Evolutionary conservation across 306 rosid species (phyloP), one percentile per base, ranked within the genome.

Genomic region (Sesbania bispinosa): DNA sequence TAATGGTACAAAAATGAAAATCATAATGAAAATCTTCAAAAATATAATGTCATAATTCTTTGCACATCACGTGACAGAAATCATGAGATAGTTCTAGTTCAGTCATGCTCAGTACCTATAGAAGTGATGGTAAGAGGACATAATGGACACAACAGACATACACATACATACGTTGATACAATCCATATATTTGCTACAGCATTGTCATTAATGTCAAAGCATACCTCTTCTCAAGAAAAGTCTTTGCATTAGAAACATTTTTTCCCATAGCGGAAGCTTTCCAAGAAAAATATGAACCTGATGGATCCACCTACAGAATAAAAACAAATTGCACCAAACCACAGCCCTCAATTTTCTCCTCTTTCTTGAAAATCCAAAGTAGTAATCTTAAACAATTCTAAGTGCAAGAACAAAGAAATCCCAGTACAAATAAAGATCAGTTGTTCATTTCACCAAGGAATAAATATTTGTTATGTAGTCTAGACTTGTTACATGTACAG

Each of bases 201-300:
- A 43, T 11, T 58, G 42, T 24, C 52, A 61, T 4, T 19, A 45
- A 61, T 53, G 69, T 59, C 24, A 65, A 47, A 58, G 46, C 52
- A 24, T 88, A 91, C 97, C 99, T 94, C 81, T 94, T 94, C 83
- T 94, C 99, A n/a, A 94, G 94, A 76, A 91, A 94, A n/a, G 96
- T 94, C 79, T 94, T 94, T 21, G 96, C 93, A 67, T 91, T 91
- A 32, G 99, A 94, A 73, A 94, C 97, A 83, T 94, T 94, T 75
- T 94, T 94, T 67, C 99, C 99, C 99, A 91, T 91, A 53, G 97
- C 99, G 13, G 96, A 94, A 39, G 99, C 97, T 75, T 94, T 91
- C 97, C 99, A 94, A 16, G 99, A 91, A 80, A 94, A 94, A 75
- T 91, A 94, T 15, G 96, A 91, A 77, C 97, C 99, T 0, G 97